These are phyloP conservation scores for Dicorynia guianensis DNA, from an alignment of 306 rosid genomes.

Conservation along the genomic window DNA sequence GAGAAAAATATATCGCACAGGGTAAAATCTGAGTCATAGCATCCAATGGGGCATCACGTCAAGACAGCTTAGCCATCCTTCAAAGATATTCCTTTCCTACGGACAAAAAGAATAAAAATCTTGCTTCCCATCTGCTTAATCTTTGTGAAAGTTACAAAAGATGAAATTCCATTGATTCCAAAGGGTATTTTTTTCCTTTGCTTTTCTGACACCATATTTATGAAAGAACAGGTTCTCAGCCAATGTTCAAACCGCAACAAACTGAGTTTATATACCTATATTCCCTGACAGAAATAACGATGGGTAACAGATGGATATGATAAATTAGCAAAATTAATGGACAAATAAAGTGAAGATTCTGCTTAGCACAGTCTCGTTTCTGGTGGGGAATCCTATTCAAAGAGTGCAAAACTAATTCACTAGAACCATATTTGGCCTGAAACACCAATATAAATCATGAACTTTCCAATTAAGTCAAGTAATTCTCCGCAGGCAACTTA, in stretches of 20 bases:
- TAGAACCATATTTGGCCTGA: not conserved
- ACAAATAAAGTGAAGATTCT: not conserved
- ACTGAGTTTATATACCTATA: not conserved
- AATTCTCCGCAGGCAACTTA: not conserved
- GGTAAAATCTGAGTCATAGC: not conserved
- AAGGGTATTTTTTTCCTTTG: constrained; percentile 35
- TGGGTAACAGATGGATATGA: not conserved
- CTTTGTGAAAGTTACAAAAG: not conserved
- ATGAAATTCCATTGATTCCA: constrained; percentile 12
- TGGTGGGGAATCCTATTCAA: constrained; percentile 32
- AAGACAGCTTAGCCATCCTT: not conserved
- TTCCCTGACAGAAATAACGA: constrained; percentile 4
- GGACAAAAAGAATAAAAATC: constrained; percentile 26
- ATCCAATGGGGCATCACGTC: not conserved
- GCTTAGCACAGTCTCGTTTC: not conserved
- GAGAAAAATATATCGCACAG: not conserved
- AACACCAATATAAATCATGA: constrained; percentile 32
- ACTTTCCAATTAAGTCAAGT: not conserved
- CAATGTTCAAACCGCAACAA: not conserved
- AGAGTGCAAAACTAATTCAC: constrained; percentile 3
- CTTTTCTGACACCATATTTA: constrained; percentile 9
- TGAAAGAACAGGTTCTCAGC: constrained; percentile 16
- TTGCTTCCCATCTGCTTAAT: constrained; percentile 9
- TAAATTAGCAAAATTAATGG: not conserved
- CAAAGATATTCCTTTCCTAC: not conserved